Evolutionary conservation across 805 yeast genomes (phyloP), one percentile per base, ranked within the genome.

Genomic region (Metschnikowia aberdeeniae): DNA sequence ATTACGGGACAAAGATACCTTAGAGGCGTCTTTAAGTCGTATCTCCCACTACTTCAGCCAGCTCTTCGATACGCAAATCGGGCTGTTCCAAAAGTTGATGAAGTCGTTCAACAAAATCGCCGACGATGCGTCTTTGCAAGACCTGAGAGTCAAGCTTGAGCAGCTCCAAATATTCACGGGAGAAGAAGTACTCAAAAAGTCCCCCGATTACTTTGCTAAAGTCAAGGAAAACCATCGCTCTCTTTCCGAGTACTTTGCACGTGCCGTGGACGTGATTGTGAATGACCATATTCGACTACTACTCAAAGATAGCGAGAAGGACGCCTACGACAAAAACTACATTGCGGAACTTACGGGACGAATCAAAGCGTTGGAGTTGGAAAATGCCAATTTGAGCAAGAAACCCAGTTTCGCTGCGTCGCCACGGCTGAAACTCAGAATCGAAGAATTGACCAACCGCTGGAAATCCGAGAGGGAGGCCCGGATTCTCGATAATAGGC

Each of bases 391-490:
- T 33, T 46, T 66, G 38, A 48, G 53, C 19, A 61, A 63, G 37
- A 65, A 62, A 6, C 31, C 42, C 6, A 47, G 42, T 14, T 46
- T 51, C 5, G 14, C 33, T n/a, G 36, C 51, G 19, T 49, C 51
- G 24, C 75, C 76, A 13, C 63, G 76, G 28, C 61, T 73, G 37
- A 70, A 68, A 44, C 53, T 81, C 37, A 68, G 89, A 44, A 66
- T 84, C 12, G 82, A 79, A 20, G 89, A 82, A 52, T 60, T 86
- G 35, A 78, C 79, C 34, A 77, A 70, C 50, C 71, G 83, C 55
- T 82, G 87, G 84, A 80, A 81, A 54, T 72, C 81, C 5, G 90
- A 86, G 50, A 68, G 89, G 49, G 93, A 85, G 59, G 77, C 85
- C 14, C 64, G 89, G 27, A 76, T 77, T 17, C 70, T 80, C 44